phyloP scores from a whole-genome alignment of 2,329 filamentous ascomycete genomes.

The Pseudogymnoascus sp. region DNA sequence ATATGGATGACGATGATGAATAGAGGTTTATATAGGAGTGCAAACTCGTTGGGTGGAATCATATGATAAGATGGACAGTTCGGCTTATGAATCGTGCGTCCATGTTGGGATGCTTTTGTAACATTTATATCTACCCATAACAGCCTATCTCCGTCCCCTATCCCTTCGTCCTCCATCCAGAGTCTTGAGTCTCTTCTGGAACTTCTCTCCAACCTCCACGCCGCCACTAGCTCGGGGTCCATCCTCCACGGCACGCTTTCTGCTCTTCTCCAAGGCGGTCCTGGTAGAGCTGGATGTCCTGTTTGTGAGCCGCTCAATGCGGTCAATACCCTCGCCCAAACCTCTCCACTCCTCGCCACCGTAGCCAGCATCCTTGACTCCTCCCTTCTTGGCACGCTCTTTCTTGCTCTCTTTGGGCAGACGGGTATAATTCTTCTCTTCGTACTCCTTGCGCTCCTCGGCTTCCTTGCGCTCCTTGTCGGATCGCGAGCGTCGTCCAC shows the following conservation, averaged over 20 bases:
- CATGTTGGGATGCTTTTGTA: neutral
- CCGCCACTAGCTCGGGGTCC: constrained; percentile 59
- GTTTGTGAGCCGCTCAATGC: constrained; percentile 76
- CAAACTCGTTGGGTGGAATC: too few relatives aligned
- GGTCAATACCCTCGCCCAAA: constrained; percentile 75
- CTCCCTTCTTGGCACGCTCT: constrained; percentile 61
- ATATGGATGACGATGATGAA: constrained; percentile 35
- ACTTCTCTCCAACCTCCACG: constrained; percentile 63
- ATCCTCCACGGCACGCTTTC: constrained; percentile 74
- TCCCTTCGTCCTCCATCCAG: constrained; percentile 35
- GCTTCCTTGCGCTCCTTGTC: constrained; percentile 69
- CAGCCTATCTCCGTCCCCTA: constrained; percentile 23
- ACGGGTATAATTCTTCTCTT: constrained; percentile 86
- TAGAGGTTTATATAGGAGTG: neutral
- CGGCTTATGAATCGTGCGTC: too few relatives aligned
- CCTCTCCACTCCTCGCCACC: constrained; percentile 92
- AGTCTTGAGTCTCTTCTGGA: constrained; percentile 61
- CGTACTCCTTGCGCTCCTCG: constrained; percentile 73
- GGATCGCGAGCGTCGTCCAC: constrained; percentile 74
- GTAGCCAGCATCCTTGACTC: constrained; percentile 50
- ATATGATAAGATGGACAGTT: too few relatives aligned
- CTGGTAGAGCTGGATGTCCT: constrained; percentile 49
- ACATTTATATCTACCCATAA: neutral
- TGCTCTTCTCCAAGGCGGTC: constrained; percentile 68
- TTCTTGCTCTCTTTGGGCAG: constrained; percentile 85